Evolutionary conservation across 192 early-diverging fungal genomes (phyloP), one percentile per base, ranked within the genome.

Genomic region (Coemansia reversa): DNA sequence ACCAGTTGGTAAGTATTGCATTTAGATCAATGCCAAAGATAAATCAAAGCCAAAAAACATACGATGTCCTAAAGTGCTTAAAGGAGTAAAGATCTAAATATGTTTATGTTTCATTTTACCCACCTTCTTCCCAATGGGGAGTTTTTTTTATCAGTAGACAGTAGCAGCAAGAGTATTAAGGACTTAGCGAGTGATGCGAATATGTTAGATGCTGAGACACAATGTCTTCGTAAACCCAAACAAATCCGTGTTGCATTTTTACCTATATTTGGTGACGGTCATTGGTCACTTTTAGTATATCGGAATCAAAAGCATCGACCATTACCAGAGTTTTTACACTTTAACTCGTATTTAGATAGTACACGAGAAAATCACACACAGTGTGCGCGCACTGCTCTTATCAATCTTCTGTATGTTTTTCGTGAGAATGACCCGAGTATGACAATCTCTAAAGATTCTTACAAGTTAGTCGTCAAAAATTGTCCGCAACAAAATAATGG

Each of bases 201-300:
- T 51, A 67, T 67, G 9, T 35, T 79, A 20, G 76, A 79, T 47
- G 51, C 48, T 11, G 65, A 74, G 49, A 62, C 71, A 7, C 76
- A 79, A 35, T 74, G 71, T 23, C 47, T 79, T 45, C 42, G 57
- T 1, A 73, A 70, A 24, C 76, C 76, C 18, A 55, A 32, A n/a
- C 45, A 55, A 11, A 79, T 79, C 30, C 56, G 58, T 11, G 71
- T 79, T 1, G 76, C 76, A n/a, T 74, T 79, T 39, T 45, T 79
- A 11, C 76, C 76, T 18, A 79, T 79, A 48, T 79, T 79, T 25
- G 76, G 76, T 14, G 76, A 79, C 71, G 67, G 67, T 3, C 76
- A 79, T 58, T 79, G 76, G 76, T 79, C 76, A 7, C 65, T 79
- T 0, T 62, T 79, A 14, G 76, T 79, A 5, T 79, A 79, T 55